Conservation (phyloP, 2,329 filamentous ascomycete species). For the Plenodomus biglobosus region DNA sequence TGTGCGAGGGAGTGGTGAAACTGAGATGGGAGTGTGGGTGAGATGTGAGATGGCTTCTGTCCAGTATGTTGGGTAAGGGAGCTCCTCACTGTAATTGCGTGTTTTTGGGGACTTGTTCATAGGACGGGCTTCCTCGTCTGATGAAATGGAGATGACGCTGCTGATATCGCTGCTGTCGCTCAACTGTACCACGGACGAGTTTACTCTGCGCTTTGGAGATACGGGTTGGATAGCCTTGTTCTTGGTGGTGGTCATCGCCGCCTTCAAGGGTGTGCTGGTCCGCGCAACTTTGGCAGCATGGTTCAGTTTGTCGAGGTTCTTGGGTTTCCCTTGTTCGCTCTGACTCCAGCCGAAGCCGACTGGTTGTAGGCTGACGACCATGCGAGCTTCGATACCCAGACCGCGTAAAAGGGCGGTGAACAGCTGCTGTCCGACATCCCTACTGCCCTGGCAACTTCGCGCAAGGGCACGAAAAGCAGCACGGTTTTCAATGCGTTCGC, state of each 20-base stretch:
- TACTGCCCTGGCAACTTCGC: constrained; percentile 72
- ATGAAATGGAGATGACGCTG: constrained; percentile 48
- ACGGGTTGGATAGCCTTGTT: constrained; percentile 5
- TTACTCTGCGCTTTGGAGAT: constrained; percentile 6
- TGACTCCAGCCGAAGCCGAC: constrained; percentile 91
- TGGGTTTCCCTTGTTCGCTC: constrained; percentile 69
- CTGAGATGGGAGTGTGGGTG: constrained; percentile 74
- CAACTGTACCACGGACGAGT: constrained; percentile 10
- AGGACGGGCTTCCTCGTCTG: constrained; percentile 54
- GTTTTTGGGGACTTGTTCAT: constrained; percentile 48
- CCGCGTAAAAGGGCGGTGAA: constrained; percentile 84
- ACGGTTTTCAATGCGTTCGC: constrained; percentile 70
- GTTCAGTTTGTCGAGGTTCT: constrained; percentile 37
- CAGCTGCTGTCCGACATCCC: constrained; percentile 84
- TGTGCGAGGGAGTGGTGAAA: constrained; percentile 67
- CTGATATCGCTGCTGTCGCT: constrained; percentile 52
- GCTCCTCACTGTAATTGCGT: constrained; percentile 68
- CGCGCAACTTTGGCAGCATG: constrained; percentile 2
- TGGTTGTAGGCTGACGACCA: constrained; percentile 84
- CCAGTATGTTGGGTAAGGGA: constrained; percentile 90
- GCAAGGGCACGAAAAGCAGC: constrained; percentile 71
- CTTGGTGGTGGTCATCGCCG: constrained; percentile 6
- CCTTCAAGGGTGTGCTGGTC: not conserved
- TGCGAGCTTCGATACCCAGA: constrained; percentile 76
- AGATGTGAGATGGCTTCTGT: constrained; percentile 82